phyloP scores from a whole-genome alignment of 768 basidiomycete species.

The Pulveroboletus sp. region DNA sequence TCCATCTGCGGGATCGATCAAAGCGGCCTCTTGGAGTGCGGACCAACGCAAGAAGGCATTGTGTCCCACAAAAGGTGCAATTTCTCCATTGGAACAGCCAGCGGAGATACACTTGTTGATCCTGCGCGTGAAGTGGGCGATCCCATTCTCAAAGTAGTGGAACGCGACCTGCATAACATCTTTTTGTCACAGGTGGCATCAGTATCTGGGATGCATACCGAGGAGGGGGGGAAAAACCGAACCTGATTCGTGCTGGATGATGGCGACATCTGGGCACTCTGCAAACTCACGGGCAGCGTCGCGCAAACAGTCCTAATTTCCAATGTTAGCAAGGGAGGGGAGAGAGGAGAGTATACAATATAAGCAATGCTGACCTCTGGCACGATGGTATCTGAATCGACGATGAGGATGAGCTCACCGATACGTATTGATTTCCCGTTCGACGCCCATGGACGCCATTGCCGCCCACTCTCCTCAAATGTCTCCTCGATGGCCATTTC shows the following conservation, averaged over 20 bases:
- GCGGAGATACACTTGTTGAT: conserved; percentile 84
- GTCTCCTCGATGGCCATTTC: conserved; percentile 71
- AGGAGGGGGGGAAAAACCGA: conserved; percentile 4
- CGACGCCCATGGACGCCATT: conserved; percentile 70
- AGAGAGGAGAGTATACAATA: not conserved
- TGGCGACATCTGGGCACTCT: conserved; percentile 80
- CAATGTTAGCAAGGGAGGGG: not conserved
- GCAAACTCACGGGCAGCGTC: conserved; percentile 84
- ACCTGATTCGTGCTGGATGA: conserved; percentile 89
- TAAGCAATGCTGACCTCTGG: conserved; percentile 45
- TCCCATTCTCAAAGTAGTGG: conserved; percentile 89
- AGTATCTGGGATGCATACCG: conserved; percentile 19
- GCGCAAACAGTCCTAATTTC: conserved; percentile 70
- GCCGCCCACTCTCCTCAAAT: conserved; percentile 51
- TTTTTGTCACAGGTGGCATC: conserved; percentile 19
- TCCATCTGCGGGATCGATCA: conserved; percentile 47
- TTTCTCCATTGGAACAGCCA: conserved; percentile 74
- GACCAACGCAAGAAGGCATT: conserved; percentile 90
- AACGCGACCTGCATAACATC: conserved; percentile 89
- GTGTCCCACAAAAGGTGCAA: conserved; percentile 77
- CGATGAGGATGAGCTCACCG: conserved; percentile 76
- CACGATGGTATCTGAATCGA: conserved; percentile 87
- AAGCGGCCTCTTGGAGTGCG: conserved; percentile 83
- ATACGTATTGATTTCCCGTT: conserved; percentile 73
- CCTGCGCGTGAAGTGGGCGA: conserved; percentile 87